These are phyloP conservation scores for Sphaerulina musiva DNA, from an alignment of 2,329 filamentous ascomycete genomes.

Conservation along the genomic window DNA sequence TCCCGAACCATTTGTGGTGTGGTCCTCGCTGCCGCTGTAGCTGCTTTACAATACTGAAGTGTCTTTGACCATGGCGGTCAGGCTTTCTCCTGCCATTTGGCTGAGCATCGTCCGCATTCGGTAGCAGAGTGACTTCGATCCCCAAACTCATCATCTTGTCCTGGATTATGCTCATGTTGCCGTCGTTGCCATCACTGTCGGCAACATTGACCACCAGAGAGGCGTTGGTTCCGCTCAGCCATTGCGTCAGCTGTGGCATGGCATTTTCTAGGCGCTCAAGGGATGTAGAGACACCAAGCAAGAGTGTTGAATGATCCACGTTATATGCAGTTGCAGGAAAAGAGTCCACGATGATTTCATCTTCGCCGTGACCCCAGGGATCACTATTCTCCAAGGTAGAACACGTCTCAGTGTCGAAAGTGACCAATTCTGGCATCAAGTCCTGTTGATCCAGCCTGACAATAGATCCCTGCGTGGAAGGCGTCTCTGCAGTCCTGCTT, in stretches of 20 bases:
- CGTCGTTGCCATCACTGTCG: not conserved
- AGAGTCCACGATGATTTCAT: not conserved
- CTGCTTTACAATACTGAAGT: slow-evolving; percentile 3
- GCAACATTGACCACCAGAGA: slow-evolving; percentile 2
- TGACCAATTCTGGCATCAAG: not conserved
- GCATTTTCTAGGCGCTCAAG: not conserved
- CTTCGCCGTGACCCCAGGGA: not conserved
- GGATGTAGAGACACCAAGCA: slow-evolving; percentile 5
- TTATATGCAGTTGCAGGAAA: not conserved
- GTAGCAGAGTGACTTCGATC: not conserved
- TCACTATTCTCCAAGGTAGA: not conserved
- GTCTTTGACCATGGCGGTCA: slow-evolving; percentile 6
- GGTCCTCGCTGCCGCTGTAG: not conserved
- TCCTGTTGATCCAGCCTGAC: not conserved
- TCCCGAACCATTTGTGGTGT: slow-evolving; percentile 12
- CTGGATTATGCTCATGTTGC: not conserved
- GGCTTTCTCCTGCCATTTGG: not conserved
- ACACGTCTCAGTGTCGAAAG: not conserved
- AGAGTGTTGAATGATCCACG: not conserved
- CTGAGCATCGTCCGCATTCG: not conserved
- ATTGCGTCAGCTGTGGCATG: slow-evolving; percentile 1
- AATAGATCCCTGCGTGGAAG: not conserved
- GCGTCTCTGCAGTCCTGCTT: not conserved
- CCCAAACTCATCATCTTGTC: not conserved
- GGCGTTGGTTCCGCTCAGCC: slow-evolving; percentile 1